Base-by-base conservation (phyloP, 345 rosid genomes). In the Salix arbutifolia region DNA sequence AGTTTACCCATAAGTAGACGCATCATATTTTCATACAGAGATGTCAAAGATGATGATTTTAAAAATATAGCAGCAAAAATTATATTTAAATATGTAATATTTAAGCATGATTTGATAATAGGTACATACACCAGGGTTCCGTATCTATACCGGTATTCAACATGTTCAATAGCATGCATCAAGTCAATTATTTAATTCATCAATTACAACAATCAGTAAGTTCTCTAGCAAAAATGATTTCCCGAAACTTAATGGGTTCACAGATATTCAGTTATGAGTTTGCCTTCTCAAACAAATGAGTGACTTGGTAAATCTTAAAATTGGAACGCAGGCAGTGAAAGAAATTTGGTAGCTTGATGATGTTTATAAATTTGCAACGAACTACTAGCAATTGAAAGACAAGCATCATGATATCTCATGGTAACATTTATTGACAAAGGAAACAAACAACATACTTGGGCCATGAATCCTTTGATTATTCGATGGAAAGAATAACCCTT, bases 391-490 rank as follows among this genome's bases (percentile, higher is more conserved):
- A 44, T 26, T 14, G 8, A 31, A 56, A 48, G 33, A 72, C 40
- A 70, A 60, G 76, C 2, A 21, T 65, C n/a, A 33, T 35, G 23
- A 35, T 11, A 79, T 37, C 26, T 19, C 7, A 48, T 28, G 52
- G 48, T 56, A 44, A 76, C 71, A 73, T 61, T 35, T 35, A 23
- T 33, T 31, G 25, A 69, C 6, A 75, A 37, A 52, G 67, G 76
- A 60, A 74, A 67, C 26, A 48, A 73, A 62, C 50, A 26, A 76
- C 90, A 40, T 88, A 94, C 99, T 79, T 96, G 99, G 65, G 97
- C 97, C 99, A 96, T 94, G 84, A 94, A 96, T 71, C 98, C 97
- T 83, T 83, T 89, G 66, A 94, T 92, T 76, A 96, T 78, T 78
- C 99, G 98, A 86, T 96, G 99, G 80, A 96, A 89, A 77, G 71